Conservation (phyloP, 768 basidiomycete species). For the Gyrodon lividus region DNA sequence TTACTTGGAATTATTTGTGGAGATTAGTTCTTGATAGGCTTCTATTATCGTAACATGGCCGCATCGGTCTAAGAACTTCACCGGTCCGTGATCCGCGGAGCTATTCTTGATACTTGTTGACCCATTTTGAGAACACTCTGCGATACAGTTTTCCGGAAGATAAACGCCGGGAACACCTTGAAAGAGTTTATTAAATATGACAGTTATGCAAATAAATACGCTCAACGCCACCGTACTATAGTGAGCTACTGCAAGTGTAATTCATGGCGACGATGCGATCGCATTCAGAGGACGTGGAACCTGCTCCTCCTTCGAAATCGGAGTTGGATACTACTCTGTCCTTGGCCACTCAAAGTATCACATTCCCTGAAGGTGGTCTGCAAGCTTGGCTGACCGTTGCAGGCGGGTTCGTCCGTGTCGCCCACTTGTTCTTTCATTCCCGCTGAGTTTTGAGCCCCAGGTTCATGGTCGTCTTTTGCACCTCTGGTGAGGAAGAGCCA, state of each 20-base stretch:
- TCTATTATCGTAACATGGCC: no score
- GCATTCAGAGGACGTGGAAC: not conserved
- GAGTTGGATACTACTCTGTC: not conserved
- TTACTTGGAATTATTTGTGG: no score
- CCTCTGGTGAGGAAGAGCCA: not conserved
- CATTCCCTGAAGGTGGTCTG: slow-evolving; percentile 25
- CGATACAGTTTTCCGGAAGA: no score
- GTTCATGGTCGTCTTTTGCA: not conserved
- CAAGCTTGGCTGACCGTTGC: slow-evolving; percentile 24
- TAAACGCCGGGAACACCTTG: no score
- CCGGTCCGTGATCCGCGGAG: no score
- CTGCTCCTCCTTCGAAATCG: not conserved
- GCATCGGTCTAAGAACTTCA: no score
- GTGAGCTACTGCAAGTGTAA: not conserved
- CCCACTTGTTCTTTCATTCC: slow-evolving; percentile 18
- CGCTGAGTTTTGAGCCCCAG: not conserved
- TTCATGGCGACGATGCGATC: not conserved
- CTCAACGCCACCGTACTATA: no score
- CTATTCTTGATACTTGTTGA: no score
- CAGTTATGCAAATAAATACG: no score
- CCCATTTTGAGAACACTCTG: no score
- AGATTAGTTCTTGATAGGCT: no score
- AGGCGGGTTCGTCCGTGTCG: slow-evolving; percentile 18
- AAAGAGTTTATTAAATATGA: no score
- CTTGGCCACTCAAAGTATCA: slow-evolving; percentile 3